Evolutionary conservation across 495 filamentous ascomycete species (phyloP), one percentile per base, ranked within the genome.

Genomic region (Lophium mytilinum): DNA sequence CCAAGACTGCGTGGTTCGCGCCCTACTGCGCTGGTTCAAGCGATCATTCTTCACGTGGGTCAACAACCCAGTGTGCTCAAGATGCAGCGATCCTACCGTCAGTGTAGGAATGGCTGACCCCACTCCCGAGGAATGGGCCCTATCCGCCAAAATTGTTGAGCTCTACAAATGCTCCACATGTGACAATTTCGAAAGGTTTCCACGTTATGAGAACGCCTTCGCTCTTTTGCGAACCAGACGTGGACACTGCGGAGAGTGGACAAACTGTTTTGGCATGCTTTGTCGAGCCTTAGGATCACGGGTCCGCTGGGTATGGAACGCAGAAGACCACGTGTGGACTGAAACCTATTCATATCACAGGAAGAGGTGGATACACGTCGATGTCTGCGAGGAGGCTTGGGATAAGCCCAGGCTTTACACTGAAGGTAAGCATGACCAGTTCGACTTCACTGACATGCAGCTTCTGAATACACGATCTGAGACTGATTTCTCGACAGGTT

Each of bases 251-350:
- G 92, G 92, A 45, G 92, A 97, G 73, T 97, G 92, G 90, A 90
- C 87, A 49, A 96, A 95, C 69, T 95, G 90, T 73, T 97, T 97
- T 72, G 89, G 84, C 69, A 97, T 97, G 92, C 78, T 97, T 24
- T 96, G 90, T 72, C 82, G 91, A 43, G 92, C 92, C 7, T 79
- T 96, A 30, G 90, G 90, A 34, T 85, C 82, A 21, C 81, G 92
- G 37, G 91, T 96, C 17, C 82, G 92, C 58, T 97, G 91, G 92
- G 88, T 97, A 30, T 97, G 92, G 92, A 95, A 95, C 59, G 83
- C 87, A 17, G 92, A 97, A 71, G 92, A 97, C 69, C 86, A 94
- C 59, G 87, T 95, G 17, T 97, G 91, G 90, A 95, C 90, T 0
- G 92, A 96, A 68, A 83, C 96, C 30, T 97, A 94, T 69, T 95